Percentiles rank a stretch among this genome's conserved stretches.
phyloP scores from a whole-genome alignment of 2,329 filamentous ascomycete species.

The Diaporthe citri region DNA sequence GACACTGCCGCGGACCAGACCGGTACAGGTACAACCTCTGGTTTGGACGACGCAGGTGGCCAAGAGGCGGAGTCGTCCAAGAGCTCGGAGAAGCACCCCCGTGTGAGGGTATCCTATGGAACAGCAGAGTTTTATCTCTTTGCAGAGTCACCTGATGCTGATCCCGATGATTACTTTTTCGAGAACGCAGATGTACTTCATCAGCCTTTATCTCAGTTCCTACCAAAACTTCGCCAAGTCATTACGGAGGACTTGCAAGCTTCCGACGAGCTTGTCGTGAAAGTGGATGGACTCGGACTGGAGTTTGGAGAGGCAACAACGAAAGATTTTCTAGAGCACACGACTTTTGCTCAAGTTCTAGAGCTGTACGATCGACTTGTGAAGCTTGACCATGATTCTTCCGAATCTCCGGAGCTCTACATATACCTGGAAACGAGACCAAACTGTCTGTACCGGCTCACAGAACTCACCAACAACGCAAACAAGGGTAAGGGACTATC shows the following conservation, averaged over 20 bases:
- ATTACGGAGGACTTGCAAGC: slow-evolving; percentile 58
- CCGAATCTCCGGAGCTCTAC: slow-evolving; percentile 35
- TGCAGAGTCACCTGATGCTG: slow-evolving; percentile 51
- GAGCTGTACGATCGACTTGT: slow-evolving; percentile 37
- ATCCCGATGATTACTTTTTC: slow-evolving; percentile 59
- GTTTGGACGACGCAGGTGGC: slow-evolving; percentile 25
- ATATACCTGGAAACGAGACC: slow-evolving; percentile 35
- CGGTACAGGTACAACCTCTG: background rate
- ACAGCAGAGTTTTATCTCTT: slow-evolving; percentile 50
- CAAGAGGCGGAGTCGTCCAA: slow-evolving; percentile 38
- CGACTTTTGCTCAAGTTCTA: slow-evolving; percentile 38
- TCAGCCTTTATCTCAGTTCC: slow-evolving; percentile 57
- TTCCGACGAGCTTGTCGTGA: slow-evolving; percentile 64
- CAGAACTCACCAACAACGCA: slow-evolving; percentile 33
- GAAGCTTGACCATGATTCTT: slow-evolving; percentile 35
- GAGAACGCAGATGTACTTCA: slow-evolving; percentile 57
- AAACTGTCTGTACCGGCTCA: slow-evolving; percentile 35
- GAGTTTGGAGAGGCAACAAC: slow-evolving; percentile 60
- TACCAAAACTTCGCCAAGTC: slow-evolving; percentile 60
- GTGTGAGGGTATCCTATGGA: slow-evolving; percentile 50
- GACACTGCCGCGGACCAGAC: background rate
- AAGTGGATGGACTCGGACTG: slow-evolving; percentile 64
- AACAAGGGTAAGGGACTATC: slow-evolving; percentile 37
- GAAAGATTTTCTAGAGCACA: slow-evolving; percentile 35
- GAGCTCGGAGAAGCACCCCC: slow-evolving; percentile 41